Evolutionary conservation across 2,329 filamentous ascomycete genomes (phyloP).

Genomic region (Paraphoma sp.): DNA sequence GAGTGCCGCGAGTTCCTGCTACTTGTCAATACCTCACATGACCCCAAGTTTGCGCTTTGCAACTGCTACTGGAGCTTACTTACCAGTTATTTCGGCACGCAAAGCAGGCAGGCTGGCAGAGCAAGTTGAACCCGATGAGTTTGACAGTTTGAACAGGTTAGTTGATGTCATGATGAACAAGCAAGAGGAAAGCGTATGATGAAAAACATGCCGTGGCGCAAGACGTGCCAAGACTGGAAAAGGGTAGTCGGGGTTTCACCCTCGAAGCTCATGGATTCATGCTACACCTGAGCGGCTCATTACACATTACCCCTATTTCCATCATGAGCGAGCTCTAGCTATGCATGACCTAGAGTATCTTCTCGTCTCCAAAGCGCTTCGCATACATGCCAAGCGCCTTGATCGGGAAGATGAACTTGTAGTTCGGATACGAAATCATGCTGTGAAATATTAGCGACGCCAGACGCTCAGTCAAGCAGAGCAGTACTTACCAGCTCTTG

Average conservation of each 20-base stretch:
- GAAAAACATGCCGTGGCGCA: no score
- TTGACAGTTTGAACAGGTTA: no score
- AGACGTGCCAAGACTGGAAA: background rate
- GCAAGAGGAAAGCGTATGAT: no score
- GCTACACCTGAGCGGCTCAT: background rate
- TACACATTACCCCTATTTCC: background rate
- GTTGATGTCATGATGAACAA: no score
- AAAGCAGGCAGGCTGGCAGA: no score
- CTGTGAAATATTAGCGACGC: slow-evolving; percentile 47
- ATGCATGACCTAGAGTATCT: slow-evolving; percentile 15
- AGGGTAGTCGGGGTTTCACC: background rate
- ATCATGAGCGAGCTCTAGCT: background rate
- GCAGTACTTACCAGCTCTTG: slow-evolving; percentile 78
- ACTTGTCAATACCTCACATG: no score
- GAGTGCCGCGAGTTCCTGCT: no score
- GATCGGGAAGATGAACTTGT: slow-evolving; percentile 95
- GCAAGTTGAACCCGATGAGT: no score
- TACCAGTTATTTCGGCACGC: no score
- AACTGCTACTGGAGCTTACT: no score
- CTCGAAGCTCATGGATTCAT: no score
- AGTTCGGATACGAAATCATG: slow-evolving; percentile 99
- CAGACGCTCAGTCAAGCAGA: background rate
- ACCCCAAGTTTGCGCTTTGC: no score
- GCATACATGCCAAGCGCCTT: slow-evolving; percentile 93
- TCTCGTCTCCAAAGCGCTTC: slow-evolving; percentile 38